Conservation (phyloP, 768 basidiomycete species). For the Mycena leptocephala region DNA sequence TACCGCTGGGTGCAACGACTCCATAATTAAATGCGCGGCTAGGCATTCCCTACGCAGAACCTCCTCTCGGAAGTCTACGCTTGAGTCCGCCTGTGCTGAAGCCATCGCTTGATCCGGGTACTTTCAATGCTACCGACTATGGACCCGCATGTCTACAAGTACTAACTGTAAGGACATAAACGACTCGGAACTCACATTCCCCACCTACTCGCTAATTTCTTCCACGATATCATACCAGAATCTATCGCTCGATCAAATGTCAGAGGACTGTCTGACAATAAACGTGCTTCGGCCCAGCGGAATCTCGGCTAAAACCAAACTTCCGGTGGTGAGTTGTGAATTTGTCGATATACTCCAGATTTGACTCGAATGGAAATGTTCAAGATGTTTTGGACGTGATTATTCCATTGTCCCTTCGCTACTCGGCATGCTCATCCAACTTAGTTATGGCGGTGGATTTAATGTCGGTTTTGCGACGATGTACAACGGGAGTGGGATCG, state of each 20-base stretch:
- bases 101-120: conserved; percentile 23
- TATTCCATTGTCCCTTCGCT: too few relatives aligned
- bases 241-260: conserved; percentile 3
- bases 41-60: conserved; percentile 54
- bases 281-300: conserved; percentile 59
- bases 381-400: too few relatives aligned
- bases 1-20: too few relatives aligned
- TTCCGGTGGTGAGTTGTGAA: conserved; percentile 23
- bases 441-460: too few relatives aligned
- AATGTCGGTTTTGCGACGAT: too few relatives aligned
- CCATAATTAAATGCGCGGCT: too few relatives aligned
- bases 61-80: conserved; percentile 47
- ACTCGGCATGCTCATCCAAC: too few relatives aligned
- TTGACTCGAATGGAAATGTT: too few relatives aligned
- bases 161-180: too few relatives aligned
- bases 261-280: conserved; percentile 62
- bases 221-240: neutral
- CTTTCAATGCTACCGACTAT: conserved; percentile 45
- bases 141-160: conserved; percentile 46
- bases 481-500: too few relatives aligned
- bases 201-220: too few relatives aligned
- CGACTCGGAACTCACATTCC: too few relatives aligned
- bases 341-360: neutral
- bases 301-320: neutral
- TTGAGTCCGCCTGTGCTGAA: conserved; percentile 43